These are phyloP conservation scores for Thinopyrum elongatum DNA, from an alignment of 176 grass and related monocot species.

Conservation along the genomic window DNA sequence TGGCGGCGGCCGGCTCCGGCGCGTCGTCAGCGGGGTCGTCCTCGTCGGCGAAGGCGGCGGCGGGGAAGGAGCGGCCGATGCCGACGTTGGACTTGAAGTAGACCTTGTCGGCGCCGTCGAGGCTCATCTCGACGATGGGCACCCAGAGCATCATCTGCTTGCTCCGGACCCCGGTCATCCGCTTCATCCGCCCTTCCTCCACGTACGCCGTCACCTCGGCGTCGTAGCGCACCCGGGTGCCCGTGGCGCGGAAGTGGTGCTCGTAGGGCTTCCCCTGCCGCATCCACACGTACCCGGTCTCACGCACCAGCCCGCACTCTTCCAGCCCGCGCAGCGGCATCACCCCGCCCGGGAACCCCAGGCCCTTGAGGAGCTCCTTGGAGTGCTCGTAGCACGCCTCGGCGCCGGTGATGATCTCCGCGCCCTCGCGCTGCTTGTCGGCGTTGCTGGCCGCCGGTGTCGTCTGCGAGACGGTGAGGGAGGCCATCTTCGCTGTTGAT, in stretches of 20 bases:
- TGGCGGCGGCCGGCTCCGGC: not conserved
- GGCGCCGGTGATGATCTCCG: slow-evolving; percentile 63
- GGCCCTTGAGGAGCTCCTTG: slow-evolving; percentile 61
- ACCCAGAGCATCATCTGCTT: slow-evolving; percentile 94
- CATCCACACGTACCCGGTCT: slow-evolving; percentile 96
- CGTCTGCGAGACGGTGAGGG: slow-evolving; percentile 35
- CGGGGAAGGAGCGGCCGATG: slow-evolving; percentile 70
- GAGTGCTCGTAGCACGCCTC: slow-evolving; percentile 76
- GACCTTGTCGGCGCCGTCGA: slow-evolving; percentile 46
- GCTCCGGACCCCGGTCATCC: slow-evolving; percentile 80
- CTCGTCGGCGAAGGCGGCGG: slow-evolving; percentile 64
- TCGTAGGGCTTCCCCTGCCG: slow-evolving; percentile 70
- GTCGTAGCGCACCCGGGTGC: slow-evolving; percentile 69
- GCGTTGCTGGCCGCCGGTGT: not conserved
- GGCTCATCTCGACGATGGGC: slow-evolving; percentile 86
- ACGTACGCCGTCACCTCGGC: slow-evolving; percentile 85
- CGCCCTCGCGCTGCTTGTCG: slow-evolving; percentile 43
- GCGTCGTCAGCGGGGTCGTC: not conserved
- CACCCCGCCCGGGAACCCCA: slow-evolving; percentile 76
- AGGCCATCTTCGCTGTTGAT: slow-evolving; percentile 37
- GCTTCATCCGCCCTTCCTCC: slow-evolving; percentile 80
- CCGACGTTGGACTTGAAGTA: slow-evolving; percentile 89
- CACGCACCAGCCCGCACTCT: slow-evolving; percentile 77
- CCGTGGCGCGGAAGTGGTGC: slow-evolving; percentile 70
- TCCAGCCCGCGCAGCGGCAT: slow-evolving; percentile 79